These are phyloP conservation scores for Aspergillus egyptiacus DNA, from an alignment of 495 filamentous ascomycete species.

Conservation along the genomic window DNA sequence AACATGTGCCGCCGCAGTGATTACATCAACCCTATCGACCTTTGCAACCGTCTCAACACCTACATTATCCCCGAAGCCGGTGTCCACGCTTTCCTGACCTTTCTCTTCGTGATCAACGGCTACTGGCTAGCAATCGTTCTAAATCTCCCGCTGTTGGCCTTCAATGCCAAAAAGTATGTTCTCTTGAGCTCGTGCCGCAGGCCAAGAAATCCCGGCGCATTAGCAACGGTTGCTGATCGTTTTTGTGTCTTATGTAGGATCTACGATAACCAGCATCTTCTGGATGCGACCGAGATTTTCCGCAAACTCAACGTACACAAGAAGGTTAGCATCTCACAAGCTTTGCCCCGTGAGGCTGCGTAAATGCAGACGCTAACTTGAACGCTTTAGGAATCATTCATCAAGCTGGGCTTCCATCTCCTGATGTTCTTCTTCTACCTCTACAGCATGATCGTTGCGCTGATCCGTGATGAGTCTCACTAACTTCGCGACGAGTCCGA, in stretches of 20 bases:
- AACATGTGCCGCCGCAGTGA: conserved; percentile 54
- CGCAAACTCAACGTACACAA: conserved; percentile 98
- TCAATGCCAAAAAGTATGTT: conserved; percentile 94
- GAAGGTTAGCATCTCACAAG: conserved; percentile 57
- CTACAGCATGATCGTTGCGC: conserved; percentile 97
- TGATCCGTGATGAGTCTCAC: conserved; percentile 91
- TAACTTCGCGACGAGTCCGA: conserved; percentile 48
- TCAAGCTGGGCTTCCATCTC: conserved; percentile 98
- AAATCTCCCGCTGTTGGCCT: conserved; percentile 86
- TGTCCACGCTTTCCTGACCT: conserved; percentile 90
- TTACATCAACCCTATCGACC: conserved; percentile 99
- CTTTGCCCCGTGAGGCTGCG: conserved; percentile 9
- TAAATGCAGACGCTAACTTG: conserved; percentile 7
- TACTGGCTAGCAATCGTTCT: conserved; percentile 94
- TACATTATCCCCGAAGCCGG: conserved; percentile 99
- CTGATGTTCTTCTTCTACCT: conserved; percentile 99
- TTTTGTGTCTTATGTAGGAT: conserved; percentile 55
- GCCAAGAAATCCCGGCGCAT: conserved; percentile 16
- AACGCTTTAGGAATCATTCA: conserved; percentile 79
- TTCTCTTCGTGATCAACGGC: conserved; percentile 94
- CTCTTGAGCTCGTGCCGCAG: conserved; percentile 2
- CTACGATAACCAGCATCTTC: conserved; percentile 88
- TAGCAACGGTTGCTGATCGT: not conserved
- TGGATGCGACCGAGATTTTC: conserved; percentile 99
- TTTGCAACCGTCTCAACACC: conserved; percentile 99